phyloP scores from a whole-genome alignment of 2,329 filamentous ascomycete genomes.

The Penicillium hesseltinei region DNA sequence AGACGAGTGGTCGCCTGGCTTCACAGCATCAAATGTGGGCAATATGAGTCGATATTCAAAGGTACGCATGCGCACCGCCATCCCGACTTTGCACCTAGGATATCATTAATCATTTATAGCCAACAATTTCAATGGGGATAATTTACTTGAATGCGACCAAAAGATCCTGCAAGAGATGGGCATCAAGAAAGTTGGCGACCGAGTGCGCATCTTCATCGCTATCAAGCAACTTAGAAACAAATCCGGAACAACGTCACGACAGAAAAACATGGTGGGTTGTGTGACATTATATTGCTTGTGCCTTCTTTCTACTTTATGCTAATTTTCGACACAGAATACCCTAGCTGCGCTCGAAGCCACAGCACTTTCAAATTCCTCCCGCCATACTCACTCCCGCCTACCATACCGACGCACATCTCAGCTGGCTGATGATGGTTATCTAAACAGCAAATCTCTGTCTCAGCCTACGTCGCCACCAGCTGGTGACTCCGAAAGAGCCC shows the following conservation, averaged over 20 bases:
- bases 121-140: conserved; percentile 97
- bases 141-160: conserved; percentile 94
- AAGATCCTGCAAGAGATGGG: conserved; percentile 96
- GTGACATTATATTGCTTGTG: not conserved
- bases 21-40: conserved; percentile 82
- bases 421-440: conserved; percentile 44
- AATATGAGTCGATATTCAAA: conserved; percentile 89
- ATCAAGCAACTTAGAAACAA: conserved; percentile 80
- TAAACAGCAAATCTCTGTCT: conserved; percentile 57
- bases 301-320: conserved; percentile 11
- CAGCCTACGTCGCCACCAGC: conserved; percentile 70
- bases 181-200: conserved; percentile 95
- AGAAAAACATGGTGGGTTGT: conserved; percentile 73
- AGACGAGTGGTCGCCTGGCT: conserved; percentile 89
- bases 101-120: conserved; percentile 43
- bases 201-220: conserved; percentile 82
- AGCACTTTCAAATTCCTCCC: conserved; percentile 62
- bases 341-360: conserved; percentile 72
- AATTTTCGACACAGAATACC: conserved; percentile 64
- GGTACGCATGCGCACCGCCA: conserved; percentile 44
- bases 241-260: conserved; percentile 73
- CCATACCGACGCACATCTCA: conserved; percentile 63
- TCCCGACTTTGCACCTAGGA: not conserved
- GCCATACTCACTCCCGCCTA: conserved; percentile 58
- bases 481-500: conserved; percentile 36